These are phyloP conservation scores for Paramecium bursaria DNA, from an alignment of 73 alveolate genomes.

Conservation along the genomic window DNA sequence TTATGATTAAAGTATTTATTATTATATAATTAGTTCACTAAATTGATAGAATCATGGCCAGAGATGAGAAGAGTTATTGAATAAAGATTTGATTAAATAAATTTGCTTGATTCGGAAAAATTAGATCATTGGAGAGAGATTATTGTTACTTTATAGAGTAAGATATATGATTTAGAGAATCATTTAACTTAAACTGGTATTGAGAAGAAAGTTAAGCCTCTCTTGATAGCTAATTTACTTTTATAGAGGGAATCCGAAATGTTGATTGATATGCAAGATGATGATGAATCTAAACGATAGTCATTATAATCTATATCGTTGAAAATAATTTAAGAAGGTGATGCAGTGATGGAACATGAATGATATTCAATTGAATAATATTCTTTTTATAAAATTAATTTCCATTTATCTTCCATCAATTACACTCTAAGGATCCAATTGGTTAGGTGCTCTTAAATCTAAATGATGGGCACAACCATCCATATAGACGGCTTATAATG, in stretches of 20 bases:
- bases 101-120: constrained; percentile 22
- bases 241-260: constrained; percentile 15
- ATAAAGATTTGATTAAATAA: constrained; percentile 39
- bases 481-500: neutral
- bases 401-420: constrained; percentile 32
- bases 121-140: constrained; percentile 41
- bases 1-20: constrained; percentile 8
- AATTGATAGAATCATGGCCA: constrained; percentile 17
- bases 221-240: constrained; percentile 25
- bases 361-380: too few relatives aligned
- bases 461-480: constrained; percentile 39
- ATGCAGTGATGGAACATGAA: too few relatives aligned
- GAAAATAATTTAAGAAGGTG: too few relatives aligned
- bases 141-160: constrained; percentile 14
- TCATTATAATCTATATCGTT: too few relatives aligned
- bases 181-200: neutral
- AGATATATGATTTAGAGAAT: neutral
- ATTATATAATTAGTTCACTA: neutral
- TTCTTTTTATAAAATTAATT: constrained; percentile 6
- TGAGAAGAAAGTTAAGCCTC: constrained; percentile 35
- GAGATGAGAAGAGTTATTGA: constrained; percentile 2
- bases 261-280: constrained; percentile 36
- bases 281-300: too few relatives aligned
- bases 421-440: constrained; percentile 41
- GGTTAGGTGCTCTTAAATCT: constrained; percentile 37